Percentiles rank a stretch among this genome's conserved stretches.
Conservation (phyloP, 106 monocot species). For the Vanilla planifolia region DNA sequence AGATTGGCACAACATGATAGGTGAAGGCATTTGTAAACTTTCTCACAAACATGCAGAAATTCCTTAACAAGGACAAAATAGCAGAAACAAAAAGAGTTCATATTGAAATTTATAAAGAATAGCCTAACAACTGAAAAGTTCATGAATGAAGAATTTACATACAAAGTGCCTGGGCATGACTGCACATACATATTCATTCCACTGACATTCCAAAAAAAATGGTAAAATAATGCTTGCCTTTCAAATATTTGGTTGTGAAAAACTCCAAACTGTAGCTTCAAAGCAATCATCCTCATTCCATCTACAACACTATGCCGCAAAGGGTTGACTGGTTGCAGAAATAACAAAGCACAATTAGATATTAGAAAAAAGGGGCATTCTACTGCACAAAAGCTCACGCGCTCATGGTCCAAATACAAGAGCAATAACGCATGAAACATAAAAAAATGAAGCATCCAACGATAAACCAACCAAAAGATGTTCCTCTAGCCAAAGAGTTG, state of each 20-base stretch:
- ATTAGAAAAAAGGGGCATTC: too few species aligned
- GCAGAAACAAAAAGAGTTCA: not conserved
- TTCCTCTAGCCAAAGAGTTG: slow-evolving; percentile 62
- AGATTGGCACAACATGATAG: not conserved
- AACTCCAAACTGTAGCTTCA: slow-evolving; percentile 93
- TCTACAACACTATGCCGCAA: slow-evolving; percentile 77
- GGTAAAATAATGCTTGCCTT: slow-evolving; percentile 29
- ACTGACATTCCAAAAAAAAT: not conserved
- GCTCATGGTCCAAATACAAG: too few species aligned
- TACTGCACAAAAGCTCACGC: too few species aligned
- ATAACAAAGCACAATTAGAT: too few species aligned
- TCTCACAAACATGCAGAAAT: not conserved
- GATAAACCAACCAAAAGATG: slow-evolving; percentile 58
- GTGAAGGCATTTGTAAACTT: not conserved
- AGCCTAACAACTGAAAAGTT: not conserved
- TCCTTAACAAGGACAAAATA: slow-evolving; percentile 2
- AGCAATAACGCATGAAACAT: not conserved
- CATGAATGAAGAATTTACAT: not conserved
- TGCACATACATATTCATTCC: not conserved
- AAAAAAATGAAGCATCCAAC: not conserved
- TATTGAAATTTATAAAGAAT: not conserved
- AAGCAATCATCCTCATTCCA: slow-evolving; percentile 96
- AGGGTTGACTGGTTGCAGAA: slow-evolving; percentile 37
- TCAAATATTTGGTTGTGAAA: slow-evolving; percentile 90
- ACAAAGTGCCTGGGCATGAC: not conserved